Percentiles rank a stretch among this genome's conserved stretches.
Conservation (phyloP, 768 basidiomycete genomes). For the Rossbeevera mucosa region DNA sequence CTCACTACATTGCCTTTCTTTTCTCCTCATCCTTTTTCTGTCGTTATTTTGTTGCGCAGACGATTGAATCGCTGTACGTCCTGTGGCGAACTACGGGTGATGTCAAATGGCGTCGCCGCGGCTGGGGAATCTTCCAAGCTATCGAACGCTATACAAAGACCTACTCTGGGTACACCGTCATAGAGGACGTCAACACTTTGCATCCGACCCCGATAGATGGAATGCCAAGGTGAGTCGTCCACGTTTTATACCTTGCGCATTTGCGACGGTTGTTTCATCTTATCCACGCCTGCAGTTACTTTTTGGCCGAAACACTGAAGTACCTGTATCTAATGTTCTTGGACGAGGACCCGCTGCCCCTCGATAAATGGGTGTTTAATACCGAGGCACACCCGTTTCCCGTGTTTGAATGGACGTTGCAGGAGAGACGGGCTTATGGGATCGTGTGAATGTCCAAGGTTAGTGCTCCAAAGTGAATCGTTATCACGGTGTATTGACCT, state of each 20-base stretch:
- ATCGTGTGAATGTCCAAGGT: background rate
- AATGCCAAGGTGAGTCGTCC: slow-evolving; percentile 65
- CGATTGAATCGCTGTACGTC: slow-evolving; percentile 70
- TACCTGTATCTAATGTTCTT: background rate
- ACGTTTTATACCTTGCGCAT: background rate
- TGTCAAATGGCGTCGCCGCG: slow-evolving; percentile 61
- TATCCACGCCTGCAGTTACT: background rate
- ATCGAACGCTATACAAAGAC: slow-evolving; percentile 58
- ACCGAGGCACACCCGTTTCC: background rate
- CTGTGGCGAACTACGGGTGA: slow-evolving; percentile 69
- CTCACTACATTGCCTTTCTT: background rate
- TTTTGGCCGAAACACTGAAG: background rate
- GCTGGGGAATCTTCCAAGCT: slow-evolving; percentile 66
- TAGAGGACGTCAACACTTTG: slow-evolving; percentile 41
- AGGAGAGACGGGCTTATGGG: background rate
- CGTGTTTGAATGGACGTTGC: background rate
- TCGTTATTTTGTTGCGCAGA: slow-evolving; percentile 30
- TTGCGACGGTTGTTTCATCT: background rate
- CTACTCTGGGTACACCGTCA: slow-evolving; percentile 53
- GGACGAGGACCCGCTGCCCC: background rate
- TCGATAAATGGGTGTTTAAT: background rate
- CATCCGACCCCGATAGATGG: slow-evolving; percentile 40
- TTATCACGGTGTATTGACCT: background rate
- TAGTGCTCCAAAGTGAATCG: background rate
- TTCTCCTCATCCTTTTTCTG: no score